Evolutionary conservation across 306 rosid genomes (phyloP), one percentile per base, ranked within the genome.

Genomic region (Cucumis hystrix): DNA sequence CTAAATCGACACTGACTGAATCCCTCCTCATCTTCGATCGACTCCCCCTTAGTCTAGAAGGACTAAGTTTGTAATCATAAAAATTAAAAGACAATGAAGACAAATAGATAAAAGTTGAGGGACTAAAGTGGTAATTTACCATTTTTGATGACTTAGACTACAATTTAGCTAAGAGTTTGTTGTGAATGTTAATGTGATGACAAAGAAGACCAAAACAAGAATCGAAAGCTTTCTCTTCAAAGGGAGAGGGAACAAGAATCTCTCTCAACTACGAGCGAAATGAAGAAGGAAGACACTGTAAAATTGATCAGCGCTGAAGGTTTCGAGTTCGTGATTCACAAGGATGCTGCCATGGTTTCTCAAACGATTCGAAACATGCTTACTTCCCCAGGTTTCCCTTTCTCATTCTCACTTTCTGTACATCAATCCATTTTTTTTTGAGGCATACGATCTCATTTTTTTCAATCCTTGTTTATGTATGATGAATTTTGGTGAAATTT

Each of bases 311-410:
- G 97, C 79, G 90, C 91, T 37, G 94, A 95, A 80, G 99, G 98
- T 37, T 96, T 96, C 85, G 97, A 96, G 83, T 96, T 96, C 80
- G 85, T 96, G 16, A 80, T 96, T 72, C 97, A 89, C 81, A 92
- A 91, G 80, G 99, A 96, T 77, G 99, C 98, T 18, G 99, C 99
- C 25, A 96, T 92, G 98, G 99, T 96, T 85, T 96, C 99, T 51
- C 99, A 92, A 84, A 96, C 99, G 65, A 96, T 96, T 75, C 96
- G 90, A 65, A 91, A 91, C 86, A 96, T 96, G 99, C 98, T 92
- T 56, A 92, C 99, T 6, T 96, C 99, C 79, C 97, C 98, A 65
- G 99, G 98, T 92, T 75, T 75, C 55, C 56, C 7, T 14, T 56
- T 68, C 58, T 15, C 40, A 10, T 57, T 64, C 45, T 20, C 69